Base-by-base conservation (phyloP, 2,329 filamentous ascomycete genomes). In the Fusarium mundagurra region DNA sequence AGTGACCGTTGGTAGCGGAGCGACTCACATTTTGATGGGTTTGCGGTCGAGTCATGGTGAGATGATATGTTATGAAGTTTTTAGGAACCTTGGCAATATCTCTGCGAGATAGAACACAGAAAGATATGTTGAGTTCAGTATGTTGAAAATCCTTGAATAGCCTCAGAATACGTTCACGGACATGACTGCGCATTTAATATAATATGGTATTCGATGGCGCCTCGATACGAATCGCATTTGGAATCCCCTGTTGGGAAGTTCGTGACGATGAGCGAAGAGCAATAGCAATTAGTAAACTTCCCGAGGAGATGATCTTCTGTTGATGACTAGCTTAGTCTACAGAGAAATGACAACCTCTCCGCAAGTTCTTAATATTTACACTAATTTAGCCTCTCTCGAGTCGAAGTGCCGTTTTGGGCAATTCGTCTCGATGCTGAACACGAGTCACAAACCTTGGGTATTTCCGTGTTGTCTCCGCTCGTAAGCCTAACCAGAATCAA, bases 331-430 rank as follows among this genome's bases (percentile, higher is more conserved):
- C 47, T 16, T 17, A 31, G 13, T n/a, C n/a, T n/a, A 48, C 27
- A 48, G 45, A 48, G 8, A 7, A 22, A 48, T 48, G 8, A 5
- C 27, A 22, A 48, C 13, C 2, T 31, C 20, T n/a, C 39, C 39
- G 39, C 13, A 18, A 45, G 11, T 18, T 17, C 45, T 50, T 50
- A 13, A 29, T 39, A 13, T 63, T 47, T 6, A 14, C 34, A 20
- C 29, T 38, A n/a, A 13, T 39, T 41, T 38, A 12, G 18, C 22
- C 44, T 20, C 20, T 12, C 18, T 60, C 61, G 61, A 17, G 31
- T 31, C 61, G 61, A 64, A 33, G 11, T 64, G 18, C 61, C 31
- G 5, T 50, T 64, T 64, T 41, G n/a, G 54, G 61, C 18, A 64
- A 64, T 5, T 60, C 61, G 61, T 31, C 54, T 50, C 61, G 53